phyloP scores from a whole-genome alignment of 2,329 filamentous ascomycete species.

The Cordyceps fumosorosea region DNA sequence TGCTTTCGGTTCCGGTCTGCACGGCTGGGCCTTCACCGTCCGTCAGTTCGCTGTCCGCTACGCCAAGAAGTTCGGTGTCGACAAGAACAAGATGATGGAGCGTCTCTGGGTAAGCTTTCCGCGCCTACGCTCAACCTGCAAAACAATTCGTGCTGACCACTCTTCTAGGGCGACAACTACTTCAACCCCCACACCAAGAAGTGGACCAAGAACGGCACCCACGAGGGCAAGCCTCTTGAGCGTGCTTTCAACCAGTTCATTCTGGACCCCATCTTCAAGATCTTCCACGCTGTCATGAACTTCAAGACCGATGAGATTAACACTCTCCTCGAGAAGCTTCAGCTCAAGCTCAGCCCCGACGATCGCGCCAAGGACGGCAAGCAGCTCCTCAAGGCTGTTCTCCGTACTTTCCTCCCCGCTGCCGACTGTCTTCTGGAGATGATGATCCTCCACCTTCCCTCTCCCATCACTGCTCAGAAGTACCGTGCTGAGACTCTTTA shows the following conservation, averaged over 20 bases:
- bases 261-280: constrained; percentile 98
- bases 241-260: constrained; percentile 99
- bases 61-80: constrained; percentile 99
- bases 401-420: constrained; percentile 97
- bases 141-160: not conserved
- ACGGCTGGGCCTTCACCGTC: constrained; percentile 99
- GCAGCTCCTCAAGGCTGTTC: constrained; percentile 93
- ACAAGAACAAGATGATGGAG: constrained; percentile 99
- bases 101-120: constrained; percentile 80
- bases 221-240: constrained; percentile 86
- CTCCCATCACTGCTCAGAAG: constrained; percentile 88
- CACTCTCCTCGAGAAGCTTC: constrained; percentile 82
- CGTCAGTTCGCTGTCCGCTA: constrained; percentile 94
- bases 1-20: constrained; percentile 98
- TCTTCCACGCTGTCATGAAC: constrained; percentile 95
- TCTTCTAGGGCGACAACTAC: constrained; percentile 79
- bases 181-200: constrained; percentile 99
- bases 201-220: constrained; percentile 83
- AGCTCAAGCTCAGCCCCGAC: constrained; percentile 80
- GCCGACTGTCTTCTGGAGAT: constrained; percentile 98
- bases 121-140: not conserved
- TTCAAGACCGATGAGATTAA: constrained; percentile 92
- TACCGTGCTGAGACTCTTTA: constrained; percentile 99
- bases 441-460: constrained; percentile 99
- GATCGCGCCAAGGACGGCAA: constrained; percentile 96